A percentile compares a stretch with the other conserved stretches of the same genome.
Conservation (phyloP, 2,329 filamentous ascomycete genomes). For the Colletotrichum higginsianum region DNA sequence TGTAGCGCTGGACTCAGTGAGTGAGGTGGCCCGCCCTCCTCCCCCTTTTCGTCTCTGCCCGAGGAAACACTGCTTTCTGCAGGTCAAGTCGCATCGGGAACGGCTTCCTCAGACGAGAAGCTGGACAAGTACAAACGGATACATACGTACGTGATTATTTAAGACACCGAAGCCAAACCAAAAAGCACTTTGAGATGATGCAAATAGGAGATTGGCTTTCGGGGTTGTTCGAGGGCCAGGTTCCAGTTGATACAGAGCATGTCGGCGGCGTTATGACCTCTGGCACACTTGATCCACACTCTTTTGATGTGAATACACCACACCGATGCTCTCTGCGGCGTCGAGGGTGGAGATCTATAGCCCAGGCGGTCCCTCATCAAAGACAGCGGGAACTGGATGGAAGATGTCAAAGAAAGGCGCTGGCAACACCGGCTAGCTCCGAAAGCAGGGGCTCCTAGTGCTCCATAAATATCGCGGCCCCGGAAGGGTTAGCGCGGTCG, state of each 20-base stretch:
- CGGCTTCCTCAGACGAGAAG: conserved; percentile 5
- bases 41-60: conserved; percentile 3
- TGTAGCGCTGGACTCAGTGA: not conserved
- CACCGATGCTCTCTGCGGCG: conserved; percentile 9
- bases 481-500: conserved; percentile 29
- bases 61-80: conserved; percentile 2
- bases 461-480: not conserved
- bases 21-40: not conserved
- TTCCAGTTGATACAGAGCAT: not conserved
- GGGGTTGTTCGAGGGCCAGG: not conserved
- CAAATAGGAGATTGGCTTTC: not conserved
- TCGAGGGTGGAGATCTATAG: no score
- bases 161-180: conserved; percentile 1
- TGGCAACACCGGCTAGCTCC: conserved; percentile 36
- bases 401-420: conserved; percentile 15
- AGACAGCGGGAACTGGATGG: not conserved
- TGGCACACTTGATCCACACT: not conserved
- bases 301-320: conserved; percentile 9
- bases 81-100: not conserved
- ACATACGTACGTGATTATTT: conserved; percentile 17
- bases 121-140: not conserved
- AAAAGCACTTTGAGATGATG: conserved; percentile 1
- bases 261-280: no score
- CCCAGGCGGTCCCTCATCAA: not conserved
- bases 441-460: conserved; percentile 23